A percentile compares a stretch with the other conserved stretches of the same genome.
Conservation (phyloP, 345 rosid species). For the Populus nigra region DNA sequence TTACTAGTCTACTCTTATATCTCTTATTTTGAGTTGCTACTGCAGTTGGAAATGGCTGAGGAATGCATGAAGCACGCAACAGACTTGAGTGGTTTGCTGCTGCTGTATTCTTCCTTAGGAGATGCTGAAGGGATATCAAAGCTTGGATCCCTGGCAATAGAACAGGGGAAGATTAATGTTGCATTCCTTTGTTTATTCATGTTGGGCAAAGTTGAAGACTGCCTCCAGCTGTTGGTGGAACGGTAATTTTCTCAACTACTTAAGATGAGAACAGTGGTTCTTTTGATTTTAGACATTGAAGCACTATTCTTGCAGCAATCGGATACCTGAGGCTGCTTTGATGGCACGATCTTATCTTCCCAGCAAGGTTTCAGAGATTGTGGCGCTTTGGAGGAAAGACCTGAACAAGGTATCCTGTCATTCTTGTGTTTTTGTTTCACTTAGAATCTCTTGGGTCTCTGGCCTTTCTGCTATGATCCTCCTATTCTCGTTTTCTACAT, state of each 20-base stretch:
- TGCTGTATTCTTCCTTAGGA: constrained; percentile 94
- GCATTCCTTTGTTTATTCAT: constrained; percentile 87
- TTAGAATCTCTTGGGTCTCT: background rate
- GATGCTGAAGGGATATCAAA: constrained; percentile 86
- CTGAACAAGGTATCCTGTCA: constrained; percentile 64
- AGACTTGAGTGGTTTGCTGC: constrained; percentile 95
- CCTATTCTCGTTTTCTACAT: background rate
- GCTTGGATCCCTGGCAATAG: constrained; percentile 83
- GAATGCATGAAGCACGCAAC: constrained; percentile 87
- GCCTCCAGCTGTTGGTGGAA: constrained; percentile 88
- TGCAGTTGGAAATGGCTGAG: constrained; percentile 98
- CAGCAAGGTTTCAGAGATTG: constrained; percentile 95
- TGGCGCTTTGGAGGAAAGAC: constrained; percentile 95
- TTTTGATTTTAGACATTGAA: constrained; percentile 16
- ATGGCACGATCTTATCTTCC: constrained; percentile 99
- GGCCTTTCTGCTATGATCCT: background rate
- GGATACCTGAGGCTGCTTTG: constrained; percentile 99
- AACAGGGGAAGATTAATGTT: constrained; percentile 97
- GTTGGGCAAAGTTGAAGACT: constrained; percentile 95
- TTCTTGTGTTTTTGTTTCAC: background rate
- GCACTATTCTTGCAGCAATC: constrained; percentile 59
- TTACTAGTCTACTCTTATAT: background rate
- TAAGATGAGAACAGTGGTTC: constrained; percentile 3
- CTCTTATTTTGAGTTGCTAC: constrained; percentile 16
- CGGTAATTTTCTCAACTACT: constrained; percentile 46